Conservation (phyloP, 1,139 yeast genomes). For the Taphrina wiesneri region DNA sequence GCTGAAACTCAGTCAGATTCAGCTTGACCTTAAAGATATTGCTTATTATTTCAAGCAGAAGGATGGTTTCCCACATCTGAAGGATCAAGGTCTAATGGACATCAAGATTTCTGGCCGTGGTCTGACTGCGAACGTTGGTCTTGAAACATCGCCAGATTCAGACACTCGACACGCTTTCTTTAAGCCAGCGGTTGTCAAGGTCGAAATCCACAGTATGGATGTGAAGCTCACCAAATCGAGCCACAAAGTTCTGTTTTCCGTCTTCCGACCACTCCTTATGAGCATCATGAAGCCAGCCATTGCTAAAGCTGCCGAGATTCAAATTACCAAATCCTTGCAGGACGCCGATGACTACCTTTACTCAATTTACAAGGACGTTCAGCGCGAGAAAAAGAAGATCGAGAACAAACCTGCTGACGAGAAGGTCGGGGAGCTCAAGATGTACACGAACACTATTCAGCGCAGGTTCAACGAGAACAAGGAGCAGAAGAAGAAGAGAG, state of each 20-base stretch:
- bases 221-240: slow-evolving; percentile 38
- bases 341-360: slow-evolving; percentile 38
- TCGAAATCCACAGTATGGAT: slow-evolving; percentile 36
- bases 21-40: slow-evolving; percentile 39
- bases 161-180: slow-evolving; percentile 36
- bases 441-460: slow-evolving; percentile 38
- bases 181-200: slow-evolving; percentile 39
- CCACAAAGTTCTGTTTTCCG: slow-evolving; percentile 38
- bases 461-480: slow-evolving; percentile 33
- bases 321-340: slow-evolving; percentile 37
- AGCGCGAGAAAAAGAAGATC: slow-evolving; percentile 36
- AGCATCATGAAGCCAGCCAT: slow-evolving; percentile 38
- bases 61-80: slow-evolving; percentile 38
- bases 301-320: slow-evolving; percentile 39
- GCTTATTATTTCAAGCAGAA: slow-evolving; percentile 40
- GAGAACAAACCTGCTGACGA: slow-evolving; percentile 25
- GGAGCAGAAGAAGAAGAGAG: slow-evolving; percentile 34
- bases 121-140: slow-evolving; percentile 36
- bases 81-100: slow-evolving; percentile 40
- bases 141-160: slow-evolving; percentile 34
- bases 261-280: slow-evolving; percentile 39
- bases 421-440: slow-evolving; percentile 30
- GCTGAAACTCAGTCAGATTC: slow-evolving; percentile 38
- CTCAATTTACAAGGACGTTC: slow-evolving; percentile 35
- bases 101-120: slow-evolving; percentile 38